Evolutionary conservation across 2,329 filamentous ascomycete species (phyloP).

Genomic region (Aschersonia sp.): DNA sequence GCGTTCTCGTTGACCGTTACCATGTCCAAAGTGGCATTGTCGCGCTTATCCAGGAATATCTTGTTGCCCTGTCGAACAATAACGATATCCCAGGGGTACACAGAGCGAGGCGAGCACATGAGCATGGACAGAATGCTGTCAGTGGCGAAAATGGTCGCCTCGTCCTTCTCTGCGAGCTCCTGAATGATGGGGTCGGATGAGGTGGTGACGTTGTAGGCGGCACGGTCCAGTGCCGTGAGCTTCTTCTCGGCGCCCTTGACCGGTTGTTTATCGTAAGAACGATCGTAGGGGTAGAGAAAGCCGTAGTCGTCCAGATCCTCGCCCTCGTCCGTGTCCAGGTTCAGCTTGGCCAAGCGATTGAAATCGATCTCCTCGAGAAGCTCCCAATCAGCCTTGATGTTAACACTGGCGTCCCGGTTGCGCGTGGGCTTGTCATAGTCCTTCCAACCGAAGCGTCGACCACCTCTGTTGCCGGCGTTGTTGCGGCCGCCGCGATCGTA

Average conservation of each 20-base stretch:
- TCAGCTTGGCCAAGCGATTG: conserved; percentile 86
- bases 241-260: conserved; percentile 82
- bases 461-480: conserved; percentile 53
- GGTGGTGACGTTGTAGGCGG: conserved; percentile 95
- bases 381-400: conserved; percentile 90
- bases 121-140: conserved; percentile 97
- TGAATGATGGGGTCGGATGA: conserved; percentile 94
- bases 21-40: conserved; percentile 88
- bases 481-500: conserved; percentile 64
- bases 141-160: conserved; percentile 92
- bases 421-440: conserved; percentile 97
- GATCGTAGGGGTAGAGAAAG: conserved; percentile 98
- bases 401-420: conserved; percentile 90
- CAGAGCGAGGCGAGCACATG: conserved; percentile 92
- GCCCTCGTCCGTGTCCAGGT: conserved; percentile 85
- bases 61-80: conserved; percentile 89
- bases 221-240: conserved; percentile 78
- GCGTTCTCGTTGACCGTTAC: conserved; percentile 99
- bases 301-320: conserved; percentile 93
- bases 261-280: conserved; percentile 82
- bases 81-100: conserved; percentile 97
- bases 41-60: conserved; percentile 97
- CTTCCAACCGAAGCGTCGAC: conserved; percentile 92
- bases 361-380: conserved; percentile 98
- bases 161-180: conserved; percentile 88